A percentile compares a stretch with the other conserved stretches of the same genome.
phyloP scores from a whole-genome alignment of 768 basidiomycete species.

The Termitomyces sp. region DNA sequence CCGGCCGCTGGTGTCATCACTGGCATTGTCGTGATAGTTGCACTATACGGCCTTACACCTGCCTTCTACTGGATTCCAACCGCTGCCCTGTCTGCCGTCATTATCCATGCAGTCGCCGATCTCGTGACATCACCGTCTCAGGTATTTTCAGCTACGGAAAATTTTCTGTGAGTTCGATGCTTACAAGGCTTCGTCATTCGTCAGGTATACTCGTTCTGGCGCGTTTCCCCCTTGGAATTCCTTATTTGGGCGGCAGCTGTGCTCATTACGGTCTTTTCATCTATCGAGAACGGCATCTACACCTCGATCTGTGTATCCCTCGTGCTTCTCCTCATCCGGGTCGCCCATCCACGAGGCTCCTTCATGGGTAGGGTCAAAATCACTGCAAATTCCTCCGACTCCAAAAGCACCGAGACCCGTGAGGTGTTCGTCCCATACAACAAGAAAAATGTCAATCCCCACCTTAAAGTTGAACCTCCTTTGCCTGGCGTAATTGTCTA shows the following conservation, averaged over 20 bases:
- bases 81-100: conserved; percentile 85
- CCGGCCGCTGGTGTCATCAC: conserved; percentile 86
- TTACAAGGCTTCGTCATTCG: conserved; percentile 22
- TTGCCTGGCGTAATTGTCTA: conserved; percentile 88
- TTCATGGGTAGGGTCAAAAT: conserved; percentile 88
- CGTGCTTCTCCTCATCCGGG: conserved; percentile 76
- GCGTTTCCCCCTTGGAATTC: conserved; percentile 90
- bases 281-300: conserved; percentile 92
- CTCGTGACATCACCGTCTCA: conserved; percentile 81
- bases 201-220: conserved; percentile 88
- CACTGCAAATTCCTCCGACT: conserved; percentile 32
- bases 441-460: conserved; percentile 58
- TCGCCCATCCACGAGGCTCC: conserved; percentile 84
- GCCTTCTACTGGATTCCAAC: conserved; percentile 90
- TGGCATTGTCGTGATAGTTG: conserved; percentile 86
- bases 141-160: conserved; percentile 20
- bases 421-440: conserved; percentile 84
- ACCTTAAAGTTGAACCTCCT: conserved; percentile 72
- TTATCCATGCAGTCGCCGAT: conserved; percentile 90
- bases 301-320: conserved; percentile 78
- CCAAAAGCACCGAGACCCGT: conserved; percentile 36
- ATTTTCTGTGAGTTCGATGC: neutral
- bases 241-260: conserved; percentile 86
- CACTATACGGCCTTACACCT: conserved; percentile 89
- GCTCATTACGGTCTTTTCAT: conserved; percentile 87